Evolutionary conservation across 345 rosid species (phyloP), one percentile per base, ranked within the genome.

Genomic region (Reutealis trisperma): DNA sequence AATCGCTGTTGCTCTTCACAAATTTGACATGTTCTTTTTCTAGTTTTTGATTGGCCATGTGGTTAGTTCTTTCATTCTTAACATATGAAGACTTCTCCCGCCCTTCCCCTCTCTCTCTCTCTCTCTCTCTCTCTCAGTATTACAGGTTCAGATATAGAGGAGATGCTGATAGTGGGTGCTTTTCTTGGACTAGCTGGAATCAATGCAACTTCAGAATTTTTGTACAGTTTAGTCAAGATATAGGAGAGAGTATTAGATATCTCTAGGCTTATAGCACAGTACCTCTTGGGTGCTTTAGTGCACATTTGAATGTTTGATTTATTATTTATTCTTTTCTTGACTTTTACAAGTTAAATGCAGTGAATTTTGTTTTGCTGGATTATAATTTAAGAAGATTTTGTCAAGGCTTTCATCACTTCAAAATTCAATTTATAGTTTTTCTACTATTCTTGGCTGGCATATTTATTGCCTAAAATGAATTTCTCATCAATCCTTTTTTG

Each of bases 401-500:
- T 11, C 18, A 61, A 61, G 64, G 41, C 41, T 37, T 37, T 37
- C 41, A 37, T 27, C 1, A 37, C 6, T 37, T 37, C 6, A 5
- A 37, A 37, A 37, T 37, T 37, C 41, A 37, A 37, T 37, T 37
- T 37, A 37, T 37, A 37, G 41, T 37, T 37, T 6, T 37, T 37
- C 41, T 37, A 0, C 41, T 51, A 5, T 30, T 6, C 47, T 62
- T 62, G 6, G 15, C 10, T 73, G 45, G 67, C 34, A 32, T 47
- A 14, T 63, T 67, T 22, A 52, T 30, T 54, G 18, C 21, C 67
- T 24, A 57, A 7, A 60, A 34, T 18, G 49, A 27, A 13, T 45
- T 49, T 76, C 73, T 71, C 3, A 65, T 47, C 58, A 60, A 70
- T 30, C 5, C 41, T 9, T n/a, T n/a, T n/a, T n/a, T 77, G 58